These are phyloP conservation scores for Colletotrichum paranaense DNA, from an alignment of 2,329 filamentous ascomycete genomes.

Conservation along the genomic window DNA sequence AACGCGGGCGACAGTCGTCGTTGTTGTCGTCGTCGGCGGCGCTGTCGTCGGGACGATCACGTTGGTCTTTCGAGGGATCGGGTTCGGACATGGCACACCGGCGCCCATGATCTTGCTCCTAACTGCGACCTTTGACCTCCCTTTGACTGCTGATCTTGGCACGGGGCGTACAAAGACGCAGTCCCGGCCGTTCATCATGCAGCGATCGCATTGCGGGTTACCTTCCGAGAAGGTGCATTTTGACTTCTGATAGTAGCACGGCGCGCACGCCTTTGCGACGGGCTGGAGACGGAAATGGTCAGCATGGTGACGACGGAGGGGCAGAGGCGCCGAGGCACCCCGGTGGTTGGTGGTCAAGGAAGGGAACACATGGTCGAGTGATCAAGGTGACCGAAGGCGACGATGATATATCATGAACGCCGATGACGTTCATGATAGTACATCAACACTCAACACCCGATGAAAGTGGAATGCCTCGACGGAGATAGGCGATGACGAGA, in stretches of 20 bases:
- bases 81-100: conserved; percentile 1
- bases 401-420: not conserved
- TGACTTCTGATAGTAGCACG: conserved; percentile 36
- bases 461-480: not conserved
- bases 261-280: conserved; percentile 34
- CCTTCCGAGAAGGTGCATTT: conserved; percentile 34
- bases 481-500: conserved; percentile 19
- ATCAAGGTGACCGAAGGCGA: not conserved
- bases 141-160: conserved; percentile 31
- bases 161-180: conserved; percentile 35
- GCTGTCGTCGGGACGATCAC: conserved; percentile 3
- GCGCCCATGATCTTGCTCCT: conserved; percentile 28
- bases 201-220: conserved; percentile 34
- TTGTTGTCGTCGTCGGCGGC: conserved; percentile 9
- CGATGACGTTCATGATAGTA: not conserved
- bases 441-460: not conserved
- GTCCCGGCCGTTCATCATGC: conserved; percentile 33
- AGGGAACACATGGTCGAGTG: not conserved
- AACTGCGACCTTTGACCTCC: conserved; percentile 22
- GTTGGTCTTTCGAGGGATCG: conserved; percentile 8
- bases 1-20: conserved; percentile 5
- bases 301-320: not conserved
- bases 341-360: not conserved
- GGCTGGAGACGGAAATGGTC: conserved; percentile 7
- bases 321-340: not conserved